Conservation (phyloP, 805 yeast species). For the Candida piceae region DNA sequence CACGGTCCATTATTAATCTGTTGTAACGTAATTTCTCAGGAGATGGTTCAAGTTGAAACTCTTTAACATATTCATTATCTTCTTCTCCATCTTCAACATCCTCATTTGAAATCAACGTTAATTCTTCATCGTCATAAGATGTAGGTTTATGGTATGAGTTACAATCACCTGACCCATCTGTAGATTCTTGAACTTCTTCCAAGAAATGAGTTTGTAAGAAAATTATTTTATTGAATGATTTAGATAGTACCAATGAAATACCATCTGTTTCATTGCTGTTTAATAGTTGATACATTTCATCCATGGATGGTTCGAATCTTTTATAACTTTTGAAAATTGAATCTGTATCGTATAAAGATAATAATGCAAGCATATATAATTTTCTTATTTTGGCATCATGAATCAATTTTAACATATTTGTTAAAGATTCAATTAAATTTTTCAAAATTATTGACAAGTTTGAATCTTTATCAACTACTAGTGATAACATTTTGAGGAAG, state of each 20-base stretch:
- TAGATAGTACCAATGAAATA: conserved; percentile 18
- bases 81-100: conserved; percentile 20
- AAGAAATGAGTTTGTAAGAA: conserved; percentile 36
- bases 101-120: conserved; percentile 19
- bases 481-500: conserved; percentile 32
- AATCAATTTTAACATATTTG: conserved; percentile 38
- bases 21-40: conserved; percentile 42
- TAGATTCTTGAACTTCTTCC: conserved; percentile 68
- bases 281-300: conserved; percentile 24
- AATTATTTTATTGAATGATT: conserved; percentile 25
- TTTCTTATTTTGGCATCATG: conserved; percentile 77
- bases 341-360: conserved; percentile 24
- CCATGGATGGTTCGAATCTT: conserved; percentile 13
- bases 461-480: conserved; percentile 24
- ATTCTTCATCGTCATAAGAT: conserved; percentile 32
- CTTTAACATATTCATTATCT: conserved; percentile 23
- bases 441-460: conserved; percentile 13
- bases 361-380: conserved; percentile 27
- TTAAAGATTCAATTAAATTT: conserved; percentile 22
- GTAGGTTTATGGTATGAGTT: conserved; percentile 43
- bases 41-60: conserved; percentile 25
- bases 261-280: conserved; percentile 18
- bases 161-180: conserved; percentile 47
- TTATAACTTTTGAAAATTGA: conserved; percentile 9
- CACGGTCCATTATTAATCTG: conserved; percentile 32